Evolutionary conservation across 495 filamentous ascomycete genomes (phyloP), one percentile per base, ranked within the genome.

Genomic region (Parathielavia appendiculata): DNA sequence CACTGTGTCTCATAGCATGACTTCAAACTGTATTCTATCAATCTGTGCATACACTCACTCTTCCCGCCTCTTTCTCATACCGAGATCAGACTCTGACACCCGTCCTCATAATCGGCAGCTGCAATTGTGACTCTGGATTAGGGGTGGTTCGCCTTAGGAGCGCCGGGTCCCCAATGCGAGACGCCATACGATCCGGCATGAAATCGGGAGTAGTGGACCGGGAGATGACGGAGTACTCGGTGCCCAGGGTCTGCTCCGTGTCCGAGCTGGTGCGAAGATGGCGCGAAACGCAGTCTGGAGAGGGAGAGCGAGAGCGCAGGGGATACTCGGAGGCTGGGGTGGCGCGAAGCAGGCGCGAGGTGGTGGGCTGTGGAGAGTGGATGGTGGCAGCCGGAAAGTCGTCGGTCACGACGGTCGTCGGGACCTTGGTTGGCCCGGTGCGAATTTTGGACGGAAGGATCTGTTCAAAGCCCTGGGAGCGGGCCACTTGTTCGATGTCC

Each of bases 181-280:
- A 84, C 4, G 81, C 83, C 86, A 88, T 89, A 46, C 83, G 81
- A 62, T 87, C 86, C 0, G 83, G 84, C 0, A 85, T 76, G 44
- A 87, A 66, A 54, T 88, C 85, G 1, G 57, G 63, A 0, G 65
- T 63, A 3, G 74, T 72, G 11, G 76, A 79, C 8, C 72, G 69
- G 17, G 76, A 76, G 22, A 74, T 67, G 32, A 77, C 51, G 8
- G 73, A 75, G 51, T 77, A 80, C 63, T 80, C 77, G 8, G 73
- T 69, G 14, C 71, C 76, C 7, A 22, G 17, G 17, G 73, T 76
- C 54, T 77, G 80, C 63, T 80, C 77, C 3, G 73, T 69, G 8
- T 73, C 77, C 5, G 78, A 74, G 4, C 73, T 76, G 36, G 67
- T 64, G 41, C 65, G 66, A 13, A 79, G 66, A 9, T 79, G 67